Base-by-base conservation (phyloP, 192 early-diverging fungal species). In the Backusella liffmaniae region DNA sequence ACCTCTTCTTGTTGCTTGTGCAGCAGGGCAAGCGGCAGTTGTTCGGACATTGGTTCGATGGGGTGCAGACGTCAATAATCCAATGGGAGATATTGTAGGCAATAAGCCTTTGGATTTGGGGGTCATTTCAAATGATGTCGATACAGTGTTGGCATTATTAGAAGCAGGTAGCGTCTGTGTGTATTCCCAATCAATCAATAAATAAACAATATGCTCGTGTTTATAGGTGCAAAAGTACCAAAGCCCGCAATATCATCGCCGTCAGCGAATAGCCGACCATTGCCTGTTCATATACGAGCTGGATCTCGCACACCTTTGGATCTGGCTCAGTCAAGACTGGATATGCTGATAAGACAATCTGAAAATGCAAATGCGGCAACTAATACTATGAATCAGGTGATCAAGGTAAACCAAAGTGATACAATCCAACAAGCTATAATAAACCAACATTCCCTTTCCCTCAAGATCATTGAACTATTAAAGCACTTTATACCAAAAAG, bases 51-150 rank as follows among this genome's bases (percentile, higher is more conserved):
- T 82, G 16, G 59, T 82, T 32, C 21, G 56, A 23, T 75, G 41
- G 42, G 81, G 81, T 12, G 81, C 81, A 13, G 77, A 78, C 32
- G 73, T 75, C 5, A 82, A 78, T 65, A 79, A 78, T 70, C 77
- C 74, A 8, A 35, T 59, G 13, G 81, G 81, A 29, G 81, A 82
- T 53, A 78, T 82, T 42, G 70, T 82, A 26, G 81, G 81, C 2
- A 82, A 82, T 18, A 71, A 66, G 56, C 81, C 81, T 23, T 46
- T 82, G 16, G 81, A 82, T 32, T 49, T 82, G n/a, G 81, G 77
- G 18, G 81, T 82, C 0, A 75, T 82, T 34, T 82, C 81, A 8
- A 82, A 82, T 44, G 78, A 66, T 49, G 77, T 82, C 5, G 81
- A 82, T 29, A 78, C 76, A 36, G 77, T 82, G 2, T 30, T 82